phyloP scores from a whole-genome alignment of 352 stramenopile genomes.

The Phytophthora citricola region DNA sequence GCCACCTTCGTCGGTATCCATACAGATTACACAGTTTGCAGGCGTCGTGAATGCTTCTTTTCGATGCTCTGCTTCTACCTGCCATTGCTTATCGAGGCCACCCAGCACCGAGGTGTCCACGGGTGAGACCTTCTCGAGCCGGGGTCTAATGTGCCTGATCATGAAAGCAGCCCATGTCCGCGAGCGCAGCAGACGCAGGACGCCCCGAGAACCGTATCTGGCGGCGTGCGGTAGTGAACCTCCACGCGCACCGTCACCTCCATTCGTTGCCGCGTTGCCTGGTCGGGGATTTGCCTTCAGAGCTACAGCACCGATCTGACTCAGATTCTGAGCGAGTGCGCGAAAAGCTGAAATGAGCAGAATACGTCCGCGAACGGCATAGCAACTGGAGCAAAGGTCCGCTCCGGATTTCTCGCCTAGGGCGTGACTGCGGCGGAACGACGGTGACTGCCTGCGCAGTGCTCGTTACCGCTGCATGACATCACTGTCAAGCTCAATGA shows the following conservation, averaged over 20 bases:
- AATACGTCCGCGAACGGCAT: slow-evolving; percentile 10
- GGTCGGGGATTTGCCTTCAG: slow-evolving; percentile 34
- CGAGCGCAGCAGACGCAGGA: slow-evolving; percentile 66
- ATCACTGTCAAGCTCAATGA: slow-evolving; percentile 22
- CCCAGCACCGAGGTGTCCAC: slow-evolving; percentile 45
- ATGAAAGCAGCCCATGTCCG: slow-evolving; percentile 70
- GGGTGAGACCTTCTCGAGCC: slow-evolving; percentile 61
- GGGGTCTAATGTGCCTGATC: slow-evolving; percentile 58
- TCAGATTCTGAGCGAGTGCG: slow-evolving; percentile 4
- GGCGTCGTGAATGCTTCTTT: slow-evolving; percentile 17
- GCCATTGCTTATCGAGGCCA: slow-evolving; percentile 31
- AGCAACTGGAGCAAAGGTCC: slow-evolving; percentile 6
- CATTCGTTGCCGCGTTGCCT: slow-evolving; percentile 36
- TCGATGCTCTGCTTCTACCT: slow-evolving; percentile 4
- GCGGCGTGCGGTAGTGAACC: slow-evolving; percentile 63
- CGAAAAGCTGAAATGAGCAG: slow-evolving; percentile 36
- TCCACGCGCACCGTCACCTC: slow-evolving; percentile 62
- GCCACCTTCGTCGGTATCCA: slow-evolving; percentile 64
- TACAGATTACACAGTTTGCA: slow-evolving; percentile 86
- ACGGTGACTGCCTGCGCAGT: slow-evolving; percentile 9
- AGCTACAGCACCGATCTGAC: too few relatives aligned
- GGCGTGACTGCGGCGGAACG: slow-evolving; percentile 17
- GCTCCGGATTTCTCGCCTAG: slow-evolving; percentile 9
- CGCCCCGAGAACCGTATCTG: slow-evolving; percentile 50
- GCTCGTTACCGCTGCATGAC: slow-evolving; percentile 16